Evolutionary conservation across 1,284 basidiomycete genomes (phyloP).

Genomic region (Fomes fomentarius): DNA sequence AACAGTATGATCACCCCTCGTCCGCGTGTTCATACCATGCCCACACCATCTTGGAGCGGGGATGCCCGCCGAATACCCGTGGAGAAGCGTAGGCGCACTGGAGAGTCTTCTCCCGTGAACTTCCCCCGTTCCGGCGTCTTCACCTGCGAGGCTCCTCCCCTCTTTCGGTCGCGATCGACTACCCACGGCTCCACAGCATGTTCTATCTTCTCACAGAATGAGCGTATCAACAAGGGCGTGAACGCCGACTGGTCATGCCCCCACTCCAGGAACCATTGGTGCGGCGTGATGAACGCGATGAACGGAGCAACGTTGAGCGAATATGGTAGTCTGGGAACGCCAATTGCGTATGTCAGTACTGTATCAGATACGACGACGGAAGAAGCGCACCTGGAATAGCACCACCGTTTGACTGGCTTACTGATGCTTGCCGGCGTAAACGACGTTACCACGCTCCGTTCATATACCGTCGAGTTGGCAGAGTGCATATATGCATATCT

Average conservation of each 20-base stretch:
- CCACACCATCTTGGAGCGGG: background rate
- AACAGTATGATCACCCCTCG: background rate
- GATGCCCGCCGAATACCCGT: background rate
- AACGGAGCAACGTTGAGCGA: conserved; percentile 16
- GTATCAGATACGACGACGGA: conserved; percentile 10
- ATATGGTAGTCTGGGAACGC: conserved; percentile 14
- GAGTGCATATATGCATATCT: background rate
- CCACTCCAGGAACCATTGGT: background rate
- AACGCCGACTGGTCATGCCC: background rate
- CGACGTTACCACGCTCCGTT: background rate
- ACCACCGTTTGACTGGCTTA: background rate
- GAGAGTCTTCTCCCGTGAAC: conserved; percentile 3
- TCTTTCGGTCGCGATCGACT: too few species aligned
- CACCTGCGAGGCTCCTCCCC: background rate
- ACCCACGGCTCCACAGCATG: background rate
- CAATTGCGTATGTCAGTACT: background rate
- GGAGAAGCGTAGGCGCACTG: background rate
- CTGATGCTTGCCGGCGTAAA: background rate
- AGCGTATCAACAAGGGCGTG: background rate
- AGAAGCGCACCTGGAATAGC: conserved; percentile 9
- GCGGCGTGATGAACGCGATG: conserved; percentile 15
- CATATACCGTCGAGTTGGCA: background rate
- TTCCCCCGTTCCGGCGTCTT: background rate
- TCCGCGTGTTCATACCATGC: background rate
- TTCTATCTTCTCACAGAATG: background rate